Evolutionary conservation across 306 rosid species (phyloP).

Genomic region (Castanospermum australe): DNA sequence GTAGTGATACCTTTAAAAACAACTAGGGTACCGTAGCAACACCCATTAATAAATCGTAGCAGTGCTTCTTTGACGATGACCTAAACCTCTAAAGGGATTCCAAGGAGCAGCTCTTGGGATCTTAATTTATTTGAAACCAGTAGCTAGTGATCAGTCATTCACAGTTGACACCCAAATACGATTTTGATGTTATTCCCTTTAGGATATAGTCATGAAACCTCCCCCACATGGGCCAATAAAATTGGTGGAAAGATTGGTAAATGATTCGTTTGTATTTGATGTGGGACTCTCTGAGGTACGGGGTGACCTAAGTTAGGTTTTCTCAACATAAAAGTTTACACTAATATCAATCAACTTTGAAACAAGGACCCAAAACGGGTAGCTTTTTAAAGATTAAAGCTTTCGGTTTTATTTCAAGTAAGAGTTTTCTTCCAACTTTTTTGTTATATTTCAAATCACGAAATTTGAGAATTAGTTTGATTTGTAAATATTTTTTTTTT

Average conservation of each 20-base stretch:
- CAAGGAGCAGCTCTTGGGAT: neutral
- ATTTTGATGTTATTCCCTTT: neutral
- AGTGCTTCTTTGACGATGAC: too few species aligned
- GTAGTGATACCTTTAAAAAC: too few species aligned
- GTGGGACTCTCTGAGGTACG: neutral
- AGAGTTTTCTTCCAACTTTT: too few species aligned
- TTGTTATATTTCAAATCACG: too few species aligned
- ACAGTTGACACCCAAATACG: neutral
- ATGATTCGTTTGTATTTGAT: neutral
- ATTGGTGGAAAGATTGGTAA: neutral
- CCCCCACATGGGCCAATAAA: neutral
- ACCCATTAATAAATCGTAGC: too few species aligned
- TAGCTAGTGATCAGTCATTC: neutral
- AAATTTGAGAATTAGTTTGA: too few species aligned
- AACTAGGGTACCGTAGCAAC: too few species aligned
- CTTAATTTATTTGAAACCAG: neutral
- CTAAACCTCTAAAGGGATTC: neutral
- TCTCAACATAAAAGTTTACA: neutral
- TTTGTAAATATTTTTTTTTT: too few species aligned
- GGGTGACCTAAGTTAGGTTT: neutral
- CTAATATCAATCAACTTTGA: neutral
- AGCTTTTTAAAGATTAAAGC: neutral
- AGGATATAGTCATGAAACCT: too few species aligned
- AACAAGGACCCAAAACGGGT: neutral
- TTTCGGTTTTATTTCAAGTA: too few species aligned